phyloP scores from a whole-genome alignment of 2,329 filamentous ascomycete genomes.

The Xylaria sp. region DNA sequence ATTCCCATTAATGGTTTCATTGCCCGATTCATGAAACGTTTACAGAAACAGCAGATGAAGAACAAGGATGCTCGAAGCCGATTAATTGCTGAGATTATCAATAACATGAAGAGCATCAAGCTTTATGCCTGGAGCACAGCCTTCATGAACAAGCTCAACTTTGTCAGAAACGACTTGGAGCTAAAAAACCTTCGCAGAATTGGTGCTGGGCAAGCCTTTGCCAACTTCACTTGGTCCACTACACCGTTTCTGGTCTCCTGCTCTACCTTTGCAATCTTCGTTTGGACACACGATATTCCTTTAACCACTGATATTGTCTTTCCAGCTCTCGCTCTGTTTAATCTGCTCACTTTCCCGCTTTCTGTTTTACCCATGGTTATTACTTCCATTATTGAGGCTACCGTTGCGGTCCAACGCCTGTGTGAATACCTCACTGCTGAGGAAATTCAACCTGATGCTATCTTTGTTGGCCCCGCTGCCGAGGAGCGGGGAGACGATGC shows the following conservation, averaged over 20 bases:
- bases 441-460: constrained; percentile 87
- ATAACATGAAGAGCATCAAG: constrained; percentile 99
- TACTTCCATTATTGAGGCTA: constrained; percentile 92
- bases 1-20: constrained; percentile 95
- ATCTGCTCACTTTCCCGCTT: constrained; percentile 92
- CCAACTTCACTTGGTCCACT: constrained; percentile 98
- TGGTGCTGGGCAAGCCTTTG: constrained; percentile 89
- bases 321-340: constrained; percentile 90
- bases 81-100: constrained; percentile 95
- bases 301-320: constrained; percentile 96
- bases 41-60: constrained; percentile 98
- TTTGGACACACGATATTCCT: constrained; percentile 81
- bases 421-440: constrained; percentile 87
- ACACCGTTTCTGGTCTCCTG: constrained; percentile 98
- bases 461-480: constrained; percentile 74
- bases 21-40: constrained; percentile 88
- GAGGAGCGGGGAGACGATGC: constrained; percentile 85
- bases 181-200: constrained; percentile 96
- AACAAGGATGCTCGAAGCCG: constrained; percentile 96
- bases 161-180: constrained; percentile 94
- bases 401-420: constrained; percentile 88
- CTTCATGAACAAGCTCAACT: constrained; percentile 97
- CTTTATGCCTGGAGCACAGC: constrained; percentile 97
- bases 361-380: constrained; percentile 98
- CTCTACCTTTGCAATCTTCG: constrained; percentile 94